A percentile compares a stretch with the other conserved stretches of the same genome.
These are phyloP conservation scores for Myxozyma mucilagina DNA, from an alignment of 805 yeast genomes.

Conservation along the genomic window DNA sequence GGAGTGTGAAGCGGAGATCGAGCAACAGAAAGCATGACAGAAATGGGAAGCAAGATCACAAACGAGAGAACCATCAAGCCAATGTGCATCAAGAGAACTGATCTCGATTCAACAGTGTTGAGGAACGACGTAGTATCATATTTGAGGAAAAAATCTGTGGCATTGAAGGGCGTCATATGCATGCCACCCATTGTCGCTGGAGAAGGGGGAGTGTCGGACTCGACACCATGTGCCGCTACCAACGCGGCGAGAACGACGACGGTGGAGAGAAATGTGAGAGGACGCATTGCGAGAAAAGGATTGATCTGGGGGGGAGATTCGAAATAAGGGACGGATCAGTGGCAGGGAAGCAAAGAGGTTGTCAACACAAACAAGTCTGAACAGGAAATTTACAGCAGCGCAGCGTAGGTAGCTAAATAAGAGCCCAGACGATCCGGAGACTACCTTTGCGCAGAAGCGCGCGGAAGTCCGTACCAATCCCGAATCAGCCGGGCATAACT, in stretches of 20 bases:
- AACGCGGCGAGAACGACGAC: slow-evolving; percentile 4
- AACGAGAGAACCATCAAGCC: slow-evolving; percentile 28
- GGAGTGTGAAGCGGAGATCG: slow-evolving; percentile 61
- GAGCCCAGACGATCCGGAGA: neutral
- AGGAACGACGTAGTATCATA: slow-evolving; percentile 34
- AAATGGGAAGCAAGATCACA: slow-evolving; percentile 26
- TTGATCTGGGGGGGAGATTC: neutral
- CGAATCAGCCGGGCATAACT: slow-evolving; percentile 7
- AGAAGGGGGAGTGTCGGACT: slow-evolving; percentile 1
- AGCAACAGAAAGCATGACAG: slow-evolving; percentile 60
- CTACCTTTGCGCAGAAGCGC: neutral
- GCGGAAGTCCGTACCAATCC: neutral
- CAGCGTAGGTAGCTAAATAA: neutral
- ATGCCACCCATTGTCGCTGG: slow-evolving; percentile 5
- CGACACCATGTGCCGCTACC: slow-evolving; percentile 19
- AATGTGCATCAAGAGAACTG: slow-evolving; percentile 26
- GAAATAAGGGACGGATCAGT: neutral
- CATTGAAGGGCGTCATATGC: slow-evolving; percentile 27
- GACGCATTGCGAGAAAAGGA: neutral
- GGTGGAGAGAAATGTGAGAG: neutral
- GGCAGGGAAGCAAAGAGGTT: neutral
- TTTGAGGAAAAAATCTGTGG: slow-evolving; percentile 16
- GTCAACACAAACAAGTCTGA: no score
- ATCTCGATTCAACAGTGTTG: slow-evolving; percentile 22
- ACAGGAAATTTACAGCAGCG: no score